A percentile compares a stretch with the other conserved stretches of the same genome.
phyloP scores from a whole-genome alignment of 2,329 filamentous ascomycete species.

The Fusarium sp. region DNA sequence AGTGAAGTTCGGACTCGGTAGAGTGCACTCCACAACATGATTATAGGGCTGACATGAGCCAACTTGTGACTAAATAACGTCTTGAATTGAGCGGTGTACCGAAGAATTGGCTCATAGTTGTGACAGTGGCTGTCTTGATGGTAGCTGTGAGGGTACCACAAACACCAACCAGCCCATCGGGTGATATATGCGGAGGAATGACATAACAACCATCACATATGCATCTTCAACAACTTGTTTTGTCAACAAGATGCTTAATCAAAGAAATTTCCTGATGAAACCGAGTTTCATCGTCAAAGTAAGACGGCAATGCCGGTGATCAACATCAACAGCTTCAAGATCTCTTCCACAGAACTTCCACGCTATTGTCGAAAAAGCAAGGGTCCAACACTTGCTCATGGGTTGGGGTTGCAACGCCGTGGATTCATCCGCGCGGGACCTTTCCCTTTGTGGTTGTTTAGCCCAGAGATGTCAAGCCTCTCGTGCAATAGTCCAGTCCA shows the following conservation, averaged over 20 bases:
- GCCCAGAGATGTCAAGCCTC: not conserved
- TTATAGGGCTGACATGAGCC: constrained; percentile 36
- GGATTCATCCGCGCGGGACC: constrained; percentile 9
- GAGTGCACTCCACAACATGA: constrained; percentile 14
- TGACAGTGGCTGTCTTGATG: constrained; percentile 1
- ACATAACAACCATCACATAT: not conserved
- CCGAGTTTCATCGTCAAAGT: constrained; percentile 15
- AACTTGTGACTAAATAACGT: not conserved
- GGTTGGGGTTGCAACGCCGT: constrained; percentile 43
- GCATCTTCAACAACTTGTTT: not conserved
- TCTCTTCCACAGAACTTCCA: not conserved
- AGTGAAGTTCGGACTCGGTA: not conserved
- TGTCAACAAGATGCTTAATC: constrained; percentile 2
- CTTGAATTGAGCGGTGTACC: not conserved
- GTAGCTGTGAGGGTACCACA: not conserved
- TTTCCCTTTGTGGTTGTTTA: constrained; percentile 7
- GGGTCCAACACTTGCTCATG: constrained; percentile 26
- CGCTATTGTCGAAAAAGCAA: not conserved
- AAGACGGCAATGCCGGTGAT: constrained; percentile 25
- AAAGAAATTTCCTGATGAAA: not conserved
- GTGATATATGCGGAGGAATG: not conserved
- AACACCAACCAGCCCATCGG: not conserved
- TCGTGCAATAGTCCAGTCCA: not conserved
- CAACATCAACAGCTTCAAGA: not conserved
- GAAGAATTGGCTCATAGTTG: not conserved